Percentiles rank a stretch among this genome's conserved stretches.
Conservation (phyloP, 2,329 filamentous ascomycete species). For the Exutisphaerella laricina region DNA sequence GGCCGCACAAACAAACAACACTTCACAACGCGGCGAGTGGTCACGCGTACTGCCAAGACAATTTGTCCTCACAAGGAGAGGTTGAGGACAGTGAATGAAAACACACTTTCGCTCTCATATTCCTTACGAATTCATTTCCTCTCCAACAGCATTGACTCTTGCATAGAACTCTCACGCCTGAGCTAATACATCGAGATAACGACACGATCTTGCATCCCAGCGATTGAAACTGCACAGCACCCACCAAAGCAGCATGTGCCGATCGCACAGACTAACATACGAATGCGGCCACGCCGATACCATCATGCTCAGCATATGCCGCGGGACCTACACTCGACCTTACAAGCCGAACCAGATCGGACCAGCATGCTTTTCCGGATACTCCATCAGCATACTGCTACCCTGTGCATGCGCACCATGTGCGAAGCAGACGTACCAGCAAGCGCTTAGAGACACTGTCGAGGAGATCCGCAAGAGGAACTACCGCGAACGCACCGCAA, state of each 20-base stretch:
- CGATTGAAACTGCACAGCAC: background rate
- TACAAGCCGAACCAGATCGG: background rate
- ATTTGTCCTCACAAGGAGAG: background rate
- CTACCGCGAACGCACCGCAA: background rate
- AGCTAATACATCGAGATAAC: background rate
- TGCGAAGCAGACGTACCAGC: background rate
- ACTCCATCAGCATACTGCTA: background rate
- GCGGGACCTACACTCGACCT: background rate
- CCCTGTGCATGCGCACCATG: background rate
- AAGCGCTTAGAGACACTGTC: background rate
- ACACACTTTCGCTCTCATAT: background rate
- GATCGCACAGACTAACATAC: background rate
- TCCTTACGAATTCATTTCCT: background rate
- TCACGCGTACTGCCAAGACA: too few species aligned
- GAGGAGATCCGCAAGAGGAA: background rate
- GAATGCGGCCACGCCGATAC: background rate
- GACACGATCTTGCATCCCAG: background rate
- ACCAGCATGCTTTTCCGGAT: background rate
- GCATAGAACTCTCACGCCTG: too few species aligned
- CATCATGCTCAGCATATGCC: background rate
- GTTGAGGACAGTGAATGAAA: slow-evolving; percentile 2
- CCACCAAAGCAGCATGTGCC: background rate
- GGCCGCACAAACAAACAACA: too few species aligned
- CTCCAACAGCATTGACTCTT: too few species aligned
- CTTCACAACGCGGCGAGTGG: too few species aligned